A percentile compares a stretch with the other conserved stretches of the same genome.
Evolutionary conservation across 495 filamentous ascomycete species (phyloP).

Genomic region (Patellaria atrata): DNA sequence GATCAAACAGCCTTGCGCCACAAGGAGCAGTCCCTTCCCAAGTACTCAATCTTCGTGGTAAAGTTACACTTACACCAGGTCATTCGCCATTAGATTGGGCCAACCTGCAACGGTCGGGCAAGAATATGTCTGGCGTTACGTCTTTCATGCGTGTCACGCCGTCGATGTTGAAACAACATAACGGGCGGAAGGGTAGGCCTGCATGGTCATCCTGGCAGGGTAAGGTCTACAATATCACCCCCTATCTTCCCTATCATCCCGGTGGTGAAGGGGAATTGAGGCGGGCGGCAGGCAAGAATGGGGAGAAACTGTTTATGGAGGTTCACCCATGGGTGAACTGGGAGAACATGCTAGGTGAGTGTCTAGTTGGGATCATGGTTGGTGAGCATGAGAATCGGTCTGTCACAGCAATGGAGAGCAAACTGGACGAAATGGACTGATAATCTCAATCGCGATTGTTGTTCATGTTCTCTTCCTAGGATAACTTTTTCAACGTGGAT

Average conservation of each 20-base stretch:
- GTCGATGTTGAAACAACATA: conserved; percentile 55
- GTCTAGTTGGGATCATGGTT: conserved; percentile 74
- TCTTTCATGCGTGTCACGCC: conserved; percentile 56
- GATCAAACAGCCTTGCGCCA: conserved; percentile 15
- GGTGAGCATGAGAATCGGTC: conserved; percentile 50
- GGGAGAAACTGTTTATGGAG: conserved; percentile 70
- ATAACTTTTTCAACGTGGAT: too few relatives aligned
- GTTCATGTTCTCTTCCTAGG: too few relatives aligned
- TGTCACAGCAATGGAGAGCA: background rate
- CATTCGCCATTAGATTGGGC: conserved; percentile 96
- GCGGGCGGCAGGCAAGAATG: conserved; percentile 63
- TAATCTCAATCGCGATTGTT: too few relatives aligned
- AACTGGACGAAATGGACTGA: conserved; percentile 28
- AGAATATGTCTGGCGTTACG: conserved; percentile 45
- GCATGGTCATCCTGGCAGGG: conserved; percentile 82
- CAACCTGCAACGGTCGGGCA: conserved; percentile 46
- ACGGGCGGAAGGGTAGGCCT: conserved; percentile 64
- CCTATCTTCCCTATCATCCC: conserved; percentile 82
- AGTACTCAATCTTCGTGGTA: conserved; percentile 26
- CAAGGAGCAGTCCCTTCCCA: conserved; percentile 7
- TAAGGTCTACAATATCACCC: conserved; percentile 83
- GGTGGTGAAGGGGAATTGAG: conserved; percentile 80
- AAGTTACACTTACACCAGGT: conserved; percentile 68
- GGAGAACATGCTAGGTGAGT: conserved; percentile 80
- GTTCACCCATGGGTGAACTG: conserved; percentile 97